Conservation (phyloP, 225 moss, liverwort and hornwort species). For the Thuidium tamariscinum region DNA sequence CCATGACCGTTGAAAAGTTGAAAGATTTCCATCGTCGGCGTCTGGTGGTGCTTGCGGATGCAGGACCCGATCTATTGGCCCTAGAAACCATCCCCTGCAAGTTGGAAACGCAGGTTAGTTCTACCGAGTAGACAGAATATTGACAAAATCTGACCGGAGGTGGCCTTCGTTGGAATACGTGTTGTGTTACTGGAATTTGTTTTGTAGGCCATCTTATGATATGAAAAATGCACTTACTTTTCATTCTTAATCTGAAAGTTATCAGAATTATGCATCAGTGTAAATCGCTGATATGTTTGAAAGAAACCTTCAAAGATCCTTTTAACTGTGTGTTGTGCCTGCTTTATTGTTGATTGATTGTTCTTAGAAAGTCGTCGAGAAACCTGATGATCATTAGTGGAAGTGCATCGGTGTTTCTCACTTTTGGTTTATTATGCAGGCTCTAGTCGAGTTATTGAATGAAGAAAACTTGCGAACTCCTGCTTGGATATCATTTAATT, state of each 20-base stretch:
- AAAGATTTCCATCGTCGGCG: constrained; percentile 88
- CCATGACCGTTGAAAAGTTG: constrained; percentile 68
- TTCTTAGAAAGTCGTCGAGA: not conserved
- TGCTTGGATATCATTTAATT: constrained; percentile 83
- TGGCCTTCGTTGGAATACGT: not conserved
- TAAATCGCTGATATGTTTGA: not conserved
- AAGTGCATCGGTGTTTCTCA: not conserved
- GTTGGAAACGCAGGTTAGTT: constrained; percentile 70
- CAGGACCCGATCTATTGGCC: constrained; percentile 81
- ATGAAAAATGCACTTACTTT: not conserved
- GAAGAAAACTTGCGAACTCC: constrained; percentile 64
- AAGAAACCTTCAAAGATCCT: not conserved
- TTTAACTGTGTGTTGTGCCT: not conserved
- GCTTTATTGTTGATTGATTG: not conserved
- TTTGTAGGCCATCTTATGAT: not conserved
- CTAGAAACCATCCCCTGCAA: constrained; percentile 91
- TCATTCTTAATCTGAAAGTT: not conserved
- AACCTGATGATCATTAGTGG: not conserved
- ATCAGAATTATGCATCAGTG: not conserved
- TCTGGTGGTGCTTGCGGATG: constrained; percentile 65
- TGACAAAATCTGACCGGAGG: not conserved
- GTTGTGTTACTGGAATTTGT: not conserved
- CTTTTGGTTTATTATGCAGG: constrained; percentile 29
- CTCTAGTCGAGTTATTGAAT: constrained; percentile 72
- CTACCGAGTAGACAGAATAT: not conserved